Percentiles rank a stretch among this genome's conserved stretches.
These are phyloP conservation scores for Citrullus mucosospermus DNA, from an alignment of 306 rosid genomes.

Conservation along the genomic window DNA sequence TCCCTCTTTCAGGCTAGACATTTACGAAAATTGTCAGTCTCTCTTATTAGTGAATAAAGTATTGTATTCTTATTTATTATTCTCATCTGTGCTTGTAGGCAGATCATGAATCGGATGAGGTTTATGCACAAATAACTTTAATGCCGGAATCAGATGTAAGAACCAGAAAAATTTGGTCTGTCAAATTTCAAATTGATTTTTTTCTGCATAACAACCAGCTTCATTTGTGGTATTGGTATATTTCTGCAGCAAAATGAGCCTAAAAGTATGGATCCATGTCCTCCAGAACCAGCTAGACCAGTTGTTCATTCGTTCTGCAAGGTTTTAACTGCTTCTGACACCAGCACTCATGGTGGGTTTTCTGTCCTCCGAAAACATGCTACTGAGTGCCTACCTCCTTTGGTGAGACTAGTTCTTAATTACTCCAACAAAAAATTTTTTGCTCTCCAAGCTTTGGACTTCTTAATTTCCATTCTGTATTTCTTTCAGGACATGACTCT, in stretches of 20 bases:
- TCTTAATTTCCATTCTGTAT: neutral
- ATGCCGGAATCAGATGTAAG: constrained; percentile 71
- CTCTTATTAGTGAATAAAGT: neutral
- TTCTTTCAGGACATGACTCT: constrained; percentile 67
- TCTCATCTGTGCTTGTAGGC: constrained; percentile 37
- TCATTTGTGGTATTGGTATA: neutral
- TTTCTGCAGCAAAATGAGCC: constrained; percentile 58
- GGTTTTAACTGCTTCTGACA: constrained; percentile 87
- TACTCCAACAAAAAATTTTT: neutral
- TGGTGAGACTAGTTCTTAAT: constrained; percentile 28
- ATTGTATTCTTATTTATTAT: neutral
- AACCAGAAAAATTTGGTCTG: neutral
- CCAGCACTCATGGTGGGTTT: constrained; percentile 97
- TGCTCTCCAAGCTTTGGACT: neutral
- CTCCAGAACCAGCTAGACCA: constrained; percentile 36
- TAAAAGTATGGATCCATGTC: constrained; percentile 37
- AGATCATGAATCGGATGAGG: constrained; percentile 90
- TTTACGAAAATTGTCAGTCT: neutral
- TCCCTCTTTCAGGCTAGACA: neutral
- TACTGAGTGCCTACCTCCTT: constrained; percentile 77
- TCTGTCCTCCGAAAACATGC: constrained; percentile 92
- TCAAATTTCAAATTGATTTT: neutral
- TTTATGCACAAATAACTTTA: constrained; percentile 73
- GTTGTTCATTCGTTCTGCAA: constrained; percentile 54
- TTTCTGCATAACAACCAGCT: neutral